Conservation (phyloP, 2,329 filamentous ascomycete species). For the Gyromitra esculenta region DNA sequence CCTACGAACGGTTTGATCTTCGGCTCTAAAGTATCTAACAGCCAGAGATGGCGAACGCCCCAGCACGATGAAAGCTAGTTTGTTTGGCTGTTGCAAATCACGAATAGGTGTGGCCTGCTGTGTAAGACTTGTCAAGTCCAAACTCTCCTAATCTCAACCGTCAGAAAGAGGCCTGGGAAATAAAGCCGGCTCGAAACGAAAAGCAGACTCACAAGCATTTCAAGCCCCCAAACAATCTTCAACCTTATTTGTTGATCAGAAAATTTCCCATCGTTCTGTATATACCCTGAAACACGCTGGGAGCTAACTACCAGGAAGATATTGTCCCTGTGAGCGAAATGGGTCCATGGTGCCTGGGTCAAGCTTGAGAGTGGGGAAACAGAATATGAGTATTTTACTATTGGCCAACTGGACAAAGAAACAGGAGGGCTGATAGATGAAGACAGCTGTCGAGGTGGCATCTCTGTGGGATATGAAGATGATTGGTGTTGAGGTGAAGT, state of each 20-base stretch:
- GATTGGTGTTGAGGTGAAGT: neutral
- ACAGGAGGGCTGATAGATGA: conserved; percentile 1
- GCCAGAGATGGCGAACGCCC: conserved; percentile 59
- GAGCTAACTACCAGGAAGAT: conserved; percentile 53
- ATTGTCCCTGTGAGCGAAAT: conserved; percentile 54
- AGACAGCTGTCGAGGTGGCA: conserved; percentile 23
- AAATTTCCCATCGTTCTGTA: conserved; percentile 28
- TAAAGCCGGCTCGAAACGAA: neutral
- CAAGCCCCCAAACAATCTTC: conserved; percentile 49
- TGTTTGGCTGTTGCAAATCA: conserved; percentile 56
- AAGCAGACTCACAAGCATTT: conserved; percentile 40
- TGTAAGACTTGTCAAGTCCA: conserved; percentile 49
- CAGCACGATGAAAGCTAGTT: conserved; percentile 59
- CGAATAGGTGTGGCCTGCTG: conserved; percentile 46
- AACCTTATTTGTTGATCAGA: conserved; percentile 34
- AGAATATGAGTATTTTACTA: conserved; percentile 54
- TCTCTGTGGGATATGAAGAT: conserved; percentile 3
- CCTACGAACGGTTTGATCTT: conserved; percentile 47
- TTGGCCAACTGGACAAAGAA: conserved; percentile 45
- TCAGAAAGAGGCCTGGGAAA: neutral
- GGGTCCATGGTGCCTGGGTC: conserved; percentile 47
- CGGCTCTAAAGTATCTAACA: conserved; percentile 59
- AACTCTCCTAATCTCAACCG: conserved; percentile 40
- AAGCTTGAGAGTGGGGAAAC: conserved; percentile 36
- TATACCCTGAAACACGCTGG: conserved; percentile 13